phyloP scores from a whole-genome alignment of 129 eudicot genomes.

The Flaveria ramosissima region DNA sequence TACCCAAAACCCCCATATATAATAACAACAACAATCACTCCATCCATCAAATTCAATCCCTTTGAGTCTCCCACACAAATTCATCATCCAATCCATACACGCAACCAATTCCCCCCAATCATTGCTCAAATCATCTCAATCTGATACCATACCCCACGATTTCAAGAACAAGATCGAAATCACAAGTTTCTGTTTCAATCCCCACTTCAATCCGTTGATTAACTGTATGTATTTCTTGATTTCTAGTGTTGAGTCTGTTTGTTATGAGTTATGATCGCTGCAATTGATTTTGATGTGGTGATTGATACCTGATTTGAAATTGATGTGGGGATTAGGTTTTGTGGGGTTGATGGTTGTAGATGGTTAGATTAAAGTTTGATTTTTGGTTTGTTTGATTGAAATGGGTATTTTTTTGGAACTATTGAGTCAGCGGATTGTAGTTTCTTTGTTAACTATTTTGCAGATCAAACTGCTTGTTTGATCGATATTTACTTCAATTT shows the following conservation, averaged over 20 bases:
- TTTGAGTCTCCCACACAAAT: slow-evolving; percentile 24
- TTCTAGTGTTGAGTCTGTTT: not conserved
- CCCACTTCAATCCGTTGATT: slow-evolving; percentile 3
- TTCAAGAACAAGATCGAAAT: not conserved
- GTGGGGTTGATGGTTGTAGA: not conserved
- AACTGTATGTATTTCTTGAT: slow-evolving; percentile 21
- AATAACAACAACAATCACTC: too few relatives aligned
- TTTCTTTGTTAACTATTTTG: not conserved
- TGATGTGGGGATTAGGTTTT: slow-evolving; percentile 5
- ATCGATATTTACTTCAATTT: not conserved
- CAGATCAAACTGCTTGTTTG: not conserved
- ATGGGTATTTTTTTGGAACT: not conserved
- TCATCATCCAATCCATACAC: slow-evolving; percentile 8
- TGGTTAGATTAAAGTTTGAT: not conserved
- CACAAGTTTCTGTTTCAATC: slow-evolving; percentile 2
- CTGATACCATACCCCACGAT: too few relatives aligned
- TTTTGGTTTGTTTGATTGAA: slow-evolving; percentile 3
- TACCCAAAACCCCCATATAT: slow-evolving; percentile 18
- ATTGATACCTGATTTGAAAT: not conserved
- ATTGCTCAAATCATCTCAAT: not conserved
- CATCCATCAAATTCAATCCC: not conserved
- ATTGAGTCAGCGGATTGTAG: slow-evolving; percentile 7
- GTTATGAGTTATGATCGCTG: not conserved
- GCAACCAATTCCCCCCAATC: slow-evolving; percentile 10
- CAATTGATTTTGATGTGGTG: too few relatives aligned